Evolutionary conservation across 2,329 filamentous ascomycete genomes (phyloP).

Genomic region (Colletotrichum salicis): DNA sequence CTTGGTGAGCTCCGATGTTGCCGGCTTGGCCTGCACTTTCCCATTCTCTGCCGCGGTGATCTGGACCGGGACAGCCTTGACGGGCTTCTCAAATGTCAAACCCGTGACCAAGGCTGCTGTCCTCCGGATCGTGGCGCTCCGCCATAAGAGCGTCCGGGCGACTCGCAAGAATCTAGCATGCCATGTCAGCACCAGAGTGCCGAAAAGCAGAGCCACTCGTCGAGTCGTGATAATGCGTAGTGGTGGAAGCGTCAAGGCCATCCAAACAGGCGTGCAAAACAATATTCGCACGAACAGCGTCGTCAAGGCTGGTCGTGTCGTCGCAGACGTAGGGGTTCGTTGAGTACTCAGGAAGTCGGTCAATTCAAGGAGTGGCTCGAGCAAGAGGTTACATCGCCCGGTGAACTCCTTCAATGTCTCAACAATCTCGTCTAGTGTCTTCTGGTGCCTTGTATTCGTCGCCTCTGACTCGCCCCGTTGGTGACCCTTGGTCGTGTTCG

Average conservation of each 20-base stretch:
- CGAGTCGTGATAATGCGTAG: conserved; percentile 87
- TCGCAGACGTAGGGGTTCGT: conserved; percentile 88
- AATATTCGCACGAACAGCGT: conserved; percentile 90
- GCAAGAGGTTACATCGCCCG: conserved; percentile 87
- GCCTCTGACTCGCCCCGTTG: conserved; percentile 64
- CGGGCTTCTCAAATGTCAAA: conserved; percentile 72
- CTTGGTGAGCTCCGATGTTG: conserved; percentile 59
- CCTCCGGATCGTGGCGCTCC: conserved; percentile 79
- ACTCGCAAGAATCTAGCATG: conserved; percentile 89
- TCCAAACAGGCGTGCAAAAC: conserved; percentile 89
- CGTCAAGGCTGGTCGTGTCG: conserved; percentile 88
- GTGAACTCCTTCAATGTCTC: conserved; percentile 93
- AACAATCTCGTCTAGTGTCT: conserved; percentile 96
- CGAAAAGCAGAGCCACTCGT: conserved; percentile 84
- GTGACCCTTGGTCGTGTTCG: conserved; percentile 48
- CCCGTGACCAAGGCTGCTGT: conserved; percentile 81
- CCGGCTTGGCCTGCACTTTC: conserved; percentile 44
- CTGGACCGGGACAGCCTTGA: conserved; percentile 42
- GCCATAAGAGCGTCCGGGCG: conserved; percentile 88
- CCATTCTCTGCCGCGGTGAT: conserved; percentile 18
- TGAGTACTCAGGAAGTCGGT: conserved; percentile 96
- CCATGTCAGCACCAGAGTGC: conserved; percentile 89
- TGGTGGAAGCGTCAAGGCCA: conserved; percentile 82
- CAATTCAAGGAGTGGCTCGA: conserved; percentile 87
- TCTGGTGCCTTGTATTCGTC: conserved; percentile 81